Evolutionary conservation across 176 grass and related monocot species (phyloP), one percentile per base, ranked within the genome.

Genomic region (Zoysia pacifica): DNA sequence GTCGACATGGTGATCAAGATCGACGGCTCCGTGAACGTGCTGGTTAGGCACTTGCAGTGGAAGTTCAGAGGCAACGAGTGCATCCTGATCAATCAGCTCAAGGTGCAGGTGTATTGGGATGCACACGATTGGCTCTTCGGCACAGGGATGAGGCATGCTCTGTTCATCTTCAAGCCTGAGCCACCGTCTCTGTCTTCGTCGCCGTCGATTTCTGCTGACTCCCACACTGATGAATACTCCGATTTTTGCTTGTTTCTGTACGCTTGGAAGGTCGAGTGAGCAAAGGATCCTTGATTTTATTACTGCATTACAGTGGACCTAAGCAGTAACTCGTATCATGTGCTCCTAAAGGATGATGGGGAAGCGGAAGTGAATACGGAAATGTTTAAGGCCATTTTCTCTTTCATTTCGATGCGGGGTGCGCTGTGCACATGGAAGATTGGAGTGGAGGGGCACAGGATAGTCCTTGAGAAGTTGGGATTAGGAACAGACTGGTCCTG

Each of bases 11-110:
- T 65, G n/a, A 94, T 97, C 78, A 91, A 88, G 79, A 88, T 97
- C 49, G 91, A 97, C 28, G 87, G 87, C 5, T 51, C 41, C 40
- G 82, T 88, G 2, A 76, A 46, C 47, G 83, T 94, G 11, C 85
- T 87, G 11, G 89, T 97, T 18, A 94, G 61, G 81, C 89, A 94
- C 82, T 78, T 97, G 5, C 95, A 92, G 40, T 97, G 95, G 95
- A 97, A 97, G 80, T 97, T 97, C 80, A 94, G 95, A 67, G 92
- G 95, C 16, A 94, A 94, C 75, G 88, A 94, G 74, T 90, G 80
- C 60, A 90, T 97, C 64, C 84, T 84, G 46, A 88, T 94, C 46
- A 82, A 93, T 66, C 89, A 94, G 54, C 70, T 82, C 62, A 92
- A 71, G 66, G 89, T 97, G 67, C 85, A 93, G 35, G 95, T 97